phyloP scores from a whole-genome alignment of 176 grass and related monocot genomes.

The Lolium perenne region DNA sequence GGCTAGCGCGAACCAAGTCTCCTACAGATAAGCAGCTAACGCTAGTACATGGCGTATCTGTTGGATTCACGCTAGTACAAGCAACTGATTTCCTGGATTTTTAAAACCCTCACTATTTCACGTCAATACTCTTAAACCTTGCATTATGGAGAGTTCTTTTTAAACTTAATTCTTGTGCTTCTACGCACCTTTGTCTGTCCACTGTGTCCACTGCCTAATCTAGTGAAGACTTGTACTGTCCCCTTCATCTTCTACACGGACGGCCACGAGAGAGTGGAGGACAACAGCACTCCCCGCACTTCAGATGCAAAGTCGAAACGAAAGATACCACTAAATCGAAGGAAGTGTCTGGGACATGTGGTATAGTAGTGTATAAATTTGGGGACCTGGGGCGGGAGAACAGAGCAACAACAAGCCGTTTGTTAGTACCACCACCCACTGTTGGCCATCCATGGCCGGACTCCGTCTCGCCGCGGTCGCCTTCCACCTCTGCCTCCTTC shows the following conservation, averaged over 20 bases:
- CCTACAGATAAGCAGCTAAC: too few relatives aligned
- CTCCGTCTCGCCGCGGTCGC: background rate
- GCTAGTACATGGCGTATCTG: too few relatives aligned
- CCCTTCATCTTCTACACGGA: background rate
- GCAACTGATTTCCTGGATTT: too few relatives aligned
- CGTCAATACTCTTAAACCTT: too few relatives aligned
- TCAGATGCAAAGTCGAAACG: background rate
- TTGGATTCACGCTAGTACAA: too few relatives aligned
- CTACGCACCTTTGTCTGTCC: too few relatives aligned
- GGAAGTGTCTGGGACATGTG: background rate
- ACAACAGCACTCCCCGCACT: background rate
- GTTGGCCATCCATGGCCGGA: background rate
- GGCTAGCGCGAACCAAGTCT: too few relatives aligned
- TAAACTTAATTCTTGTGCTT: too few relatives aligned
- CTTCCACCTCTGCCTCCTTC: conserved; percentile 17
- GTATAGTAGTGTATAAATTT: background rate
- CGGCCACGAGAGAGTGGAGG: background rate
- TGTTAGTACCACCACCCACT: background rate
- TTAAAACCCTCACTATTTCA: too few relatives aligned
- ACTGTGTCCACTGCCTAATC: too few relatives aligned
- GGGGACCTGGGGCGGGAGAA: background rate
- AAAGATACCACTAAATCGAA: background rate
- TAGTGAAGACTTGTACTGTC: background rate
- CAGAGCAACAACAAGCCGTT: background rate
- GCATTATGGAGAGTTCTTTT: too few relatives aligned